Evolutionary conservation across 306 rosid species (phyloP), one percentile per base, ranked within the genome.

Genomic region (Crotalaria pallida): DNA sequence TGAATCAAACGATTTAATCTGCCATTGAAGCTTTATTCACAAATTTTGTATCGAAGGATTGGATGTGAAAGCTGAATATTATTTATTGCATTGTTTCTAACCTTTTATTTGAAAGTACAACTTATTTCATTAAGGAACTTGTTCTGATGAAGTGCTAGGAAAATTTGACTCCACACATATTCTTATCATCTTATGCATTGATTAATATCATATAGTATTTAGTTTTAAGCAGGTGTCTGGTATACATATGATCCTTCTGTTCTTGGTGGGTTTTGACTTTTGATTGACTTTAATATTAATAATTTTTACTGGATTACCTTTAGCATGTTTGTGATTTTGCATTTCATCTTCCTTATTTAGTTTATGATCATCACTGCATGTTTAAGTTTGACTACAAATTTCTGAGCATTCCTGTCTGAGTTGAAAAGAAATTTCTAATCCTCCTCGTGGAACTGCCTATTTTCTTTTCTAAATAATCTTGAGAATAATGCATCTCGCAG

Each of bases 191-290:
- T 48, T 34, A 19, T 3, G 4, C 45, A 17, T 69, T 38, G 56
- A 45, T 59, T 59, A 34, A 33, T 55, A 57, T 21, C 44, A 43
- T 73, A 19, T 38, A n/a, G n/a, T n/a, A 31, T 74, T n/a, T 67
- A 34, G 31, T 26, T 50, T 50, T 68, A 11, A 19, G 8, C 40
- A 41, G 13, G 8, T 3, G 18, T 13, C 10, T 49, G 7, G n/a
- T 59, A 58, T 38, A 17, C 40, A 40, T 22, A 43, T 47, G 55
- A 61, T 41, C 24, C 45, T 44, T 24, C 16, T 67, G 7, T 78
- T 36, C 51, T 29, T 36, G 15, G 9, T 52, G 31, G 6, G 26
- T 69, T 62, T 73, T 60, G 36, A 38, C 43, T 69, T 62, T 73
- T 60, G 36, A 38, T 51, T 10, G 43, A 47, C 58, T 58, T 36